A percentile compares a stretch with the other conserved stretches of the same genome.
phyloP scores from a whole-genome alignment of 768 basidiomycete genomes.

The Hirschioporus abietinus region DNA sequence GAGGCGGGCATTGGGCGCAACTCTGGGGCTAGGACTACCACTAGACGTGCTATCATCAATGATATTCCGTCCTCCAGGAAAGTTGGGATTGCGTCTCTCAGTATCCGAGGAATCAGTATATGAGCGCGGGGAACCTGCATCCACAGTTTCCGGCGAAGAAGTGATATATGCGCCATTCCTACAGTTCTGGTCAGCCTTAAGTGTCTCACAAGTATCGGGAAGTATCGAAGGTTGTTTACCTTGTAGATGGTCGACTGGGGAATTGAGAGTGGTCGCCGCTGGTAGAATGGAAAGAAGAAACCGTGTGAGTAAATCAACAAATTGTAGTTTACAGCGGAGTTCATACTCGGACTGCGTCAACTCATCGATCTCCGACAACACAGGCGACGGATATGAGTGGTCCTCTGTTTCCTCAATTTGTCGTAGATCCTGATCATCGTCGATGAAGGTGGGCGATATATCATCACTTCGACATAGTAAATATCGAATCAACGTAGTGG shows the following conservation, averaged over 20 bases:
- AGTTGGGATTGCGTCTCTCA: not conserved
- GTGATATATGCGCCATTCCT: not conserved
- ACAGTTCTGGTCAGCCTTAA: not conserved
- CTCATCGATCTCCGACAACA: not conserved
- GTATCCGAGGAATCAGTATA: not conserved
- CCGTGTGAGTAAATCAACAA: not conserved
- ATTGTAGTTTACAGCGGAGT: not conserved
- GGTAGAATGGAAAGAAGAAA: not conserved
- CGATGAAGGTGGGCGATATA: not conserved
- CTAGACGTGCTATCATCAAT: not conserved
- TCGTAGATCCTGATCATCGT: not conserved
- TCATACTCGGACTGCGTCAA: conserved; percentile 1
- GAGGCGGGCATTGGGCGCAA: not conserved
- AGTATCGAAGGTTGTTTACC: not conserved
- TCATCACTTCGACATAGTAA: not conserved
- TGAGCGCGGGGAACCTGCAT: not conserved
- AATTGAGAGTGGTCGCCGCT: not conserved
- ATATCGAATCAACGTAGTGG: not conserved
- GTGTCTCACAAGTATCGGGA: not conserved
- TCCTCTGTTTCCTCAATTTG: not conserved
- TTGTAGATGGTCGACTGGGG: not conserved
- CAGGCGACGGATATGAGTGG: not conserved
- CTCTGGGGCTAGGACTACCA: not conserved
- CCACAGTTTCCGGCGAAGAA: not conserved
- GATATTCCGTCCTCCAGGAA: not conserved